Conservation (phyloP, 139 green algal genomes). For the Chlamydomonas incerta region DNA sequence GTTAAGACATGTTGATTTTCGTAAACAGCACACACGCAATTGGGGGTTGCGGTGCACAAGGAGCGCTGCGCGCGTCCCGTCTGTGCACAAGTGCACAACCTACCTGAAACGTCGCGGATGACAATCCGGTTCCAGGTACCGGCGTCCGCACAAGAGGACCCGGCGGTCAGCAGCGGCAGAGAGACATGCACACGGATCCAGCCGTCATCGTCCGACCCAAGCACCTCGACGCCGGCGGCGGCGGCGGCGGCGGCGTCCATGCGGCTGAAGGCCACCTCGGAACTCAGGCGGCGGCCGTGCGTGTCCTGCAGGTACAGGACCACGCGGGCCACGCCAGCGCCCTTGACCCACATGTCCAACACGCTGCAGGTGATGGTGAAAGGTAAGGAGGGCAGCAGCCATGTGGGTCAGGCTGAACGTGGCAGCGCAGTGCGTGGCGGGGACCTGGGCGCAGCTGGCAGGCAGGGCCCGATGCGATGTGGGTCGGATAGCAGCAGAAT, state of each 20-base stretch:
- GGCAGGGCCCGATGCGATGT: too few relatives aligned
- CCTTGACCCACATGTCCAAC: constrained; percentile 63
- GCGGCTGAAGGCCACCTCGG: constrained; percentile 22
- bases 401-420: neutral
- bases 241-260: neutral
- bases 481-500: neutral
- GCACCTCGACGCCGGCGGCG: constrained; percentile 27
- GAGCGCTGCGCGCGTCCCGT: too few relatives aligned
- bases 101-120: constrained; percentile 58
- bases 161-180: neutral
- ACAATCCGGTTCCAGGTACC: constrained; percentile 56
- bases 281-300: neutral
- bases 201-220: constrained; percentile 51
- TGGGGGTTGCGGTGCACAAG: too few relatives aligned
- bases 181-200: constrained; percentile 51
- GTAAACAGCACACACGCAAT: too few relatives aligned
- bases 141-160: neutral
- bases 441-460: too few relatives aligned
- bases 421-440: too few relatives aligned
- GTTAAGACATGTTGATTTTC: too few relatives aligned
- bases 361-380: constrained; percentile 30
- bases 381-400: neutral
- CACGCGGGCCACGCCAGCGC: constrained; percentile 40
- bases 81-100: constrained; percentile 10
- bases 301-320: constrained; percentile 48